phyloP scores from a whole-genome alignment of 805 yeast genomes.

The Wickerhamiella spandovensis region DNA sequence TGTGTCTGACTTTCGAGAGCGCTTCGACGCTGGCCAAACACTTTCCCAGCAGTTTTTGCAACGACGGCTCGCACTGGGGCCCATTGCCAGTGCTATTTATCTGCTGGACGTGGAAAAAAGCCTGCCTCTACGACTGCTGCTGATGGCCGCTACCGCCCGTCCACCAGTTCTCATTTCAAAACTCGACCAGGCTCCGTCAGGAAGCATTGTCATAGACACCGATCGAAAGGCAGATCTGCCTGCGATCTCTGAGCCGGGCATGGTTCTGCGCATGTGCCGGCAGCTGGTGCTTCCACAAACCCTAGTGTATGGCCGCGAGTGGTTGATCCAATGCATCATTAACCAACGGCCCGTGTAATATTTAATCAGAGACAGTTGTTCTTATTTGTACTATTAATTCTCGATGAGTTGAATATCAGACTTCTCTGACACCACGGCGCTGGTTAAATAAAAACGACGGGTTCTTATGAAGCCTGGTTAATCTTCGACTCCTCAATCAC shows the following conservation, averaged over 20 bases:
- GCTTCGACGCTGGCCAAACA: conserved; percentile 12
- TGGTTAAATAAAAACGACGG: conserved; percentile 14
- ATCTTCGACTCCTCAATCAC: conserved; percentile 24
- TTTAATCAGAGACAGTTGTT: neutral
- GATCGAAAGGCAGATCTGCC: neutral
- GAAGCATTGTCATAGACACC: conserved; percentile 14
- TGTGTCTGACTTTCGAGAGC: conserved; percentile 12
- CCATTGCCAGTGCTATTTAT: conserved; percentile 14
- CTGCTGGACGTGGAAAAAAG: conserved; percentile 3
- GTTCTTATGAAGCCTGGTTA: conserved; percentile 22
- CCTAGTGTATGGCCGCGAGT: conserved; percentile 14
- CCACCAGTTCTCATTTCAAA: conserved; percentile 5
- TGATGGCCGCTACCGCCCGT: conserved; percentile 9
- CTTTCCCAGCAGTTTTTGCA: conserved; percentile 19
- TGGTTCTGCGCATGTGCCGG: conserved; percentile 7
- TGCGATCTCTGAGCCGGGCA: conserved; percentile 1
- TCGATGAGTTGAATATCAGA: conserved; percentile 13
- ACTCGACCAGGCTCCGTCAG: conserved; percentile 8
- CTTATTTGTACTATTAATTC: no score
- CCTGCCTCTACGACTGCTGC: neutral
- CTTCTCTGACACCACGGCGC: conserved; percentile 24
- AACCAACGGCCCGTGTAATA: conserved; percentile 15
- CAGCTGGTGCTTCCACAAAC: conserved; percentile 10
- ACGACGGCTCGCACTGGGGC: conserved; percentile 13
- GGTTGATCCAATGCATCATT: conserved; percentile 23